Evolutionary conservation across 495 filamentous ascomycete species (phyloP), one percentile per base, ranked within the genome.

Genomic region (Lasiosphaeria hispida): DNA sequence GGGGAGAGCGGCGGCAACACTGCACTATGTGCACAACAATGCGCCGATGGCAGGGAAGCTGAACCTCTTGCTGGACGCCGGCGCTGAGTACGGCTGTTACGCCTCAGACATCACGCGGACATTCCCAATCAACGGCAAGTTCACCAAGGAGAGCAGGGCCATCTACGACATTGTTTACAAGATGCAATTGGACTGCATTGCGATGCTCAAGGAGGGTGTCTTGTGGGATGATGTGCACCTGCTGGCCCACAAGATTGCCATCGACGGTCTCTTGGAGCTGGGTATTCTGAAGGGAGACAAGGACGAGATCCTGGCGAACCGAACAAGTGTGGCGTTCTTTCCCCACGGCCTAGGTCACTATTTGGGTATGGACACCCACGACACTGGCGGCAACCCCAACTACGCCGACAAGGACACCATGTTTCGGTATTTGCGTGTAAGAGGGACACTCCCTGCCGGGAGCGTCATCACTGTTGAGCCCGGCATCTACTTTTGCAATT

Each of bases 331-430:
- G 2, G 91, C 92, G 6, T 97, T 97, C 77, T 88, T 96, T 68
- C 92, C 92, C 4, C 92, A 97, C 67, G 92, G 92, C 6, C 77
- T 97, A 4, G 92, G 92, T 0, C 91, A 97, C 69, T 93, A 95
- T 63, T 77, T 97, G 8, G 92, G 92, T 48, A 89, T 97, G 88
- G 92, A 97, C 71, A 96, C 91, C 7, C 92, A 97, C 73, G 92
- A 97, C 67, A 89, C 87, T 1, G 92, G 92, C 56, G 92, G 91
- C 15, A 84, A 94, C 68, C 81, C 91, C 2, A 89, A 96, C 69
- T 96, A 96, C 61, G 76, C 76, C 40, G 95, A 97, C 65, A 74
- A 77, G 61, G 92, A 99, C 71, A 69, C 83, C 41, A 87, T 97
- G 83, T 96, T 94, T 70, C 78, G 79, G 19, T 96, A 95, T 62